Evolutionary conservation across 495 filamentous ascomycete genomes (phyloP), one percentile per base, ranked within the genome.

Genomic region (Aspergillus coremiiformis): DNA sequence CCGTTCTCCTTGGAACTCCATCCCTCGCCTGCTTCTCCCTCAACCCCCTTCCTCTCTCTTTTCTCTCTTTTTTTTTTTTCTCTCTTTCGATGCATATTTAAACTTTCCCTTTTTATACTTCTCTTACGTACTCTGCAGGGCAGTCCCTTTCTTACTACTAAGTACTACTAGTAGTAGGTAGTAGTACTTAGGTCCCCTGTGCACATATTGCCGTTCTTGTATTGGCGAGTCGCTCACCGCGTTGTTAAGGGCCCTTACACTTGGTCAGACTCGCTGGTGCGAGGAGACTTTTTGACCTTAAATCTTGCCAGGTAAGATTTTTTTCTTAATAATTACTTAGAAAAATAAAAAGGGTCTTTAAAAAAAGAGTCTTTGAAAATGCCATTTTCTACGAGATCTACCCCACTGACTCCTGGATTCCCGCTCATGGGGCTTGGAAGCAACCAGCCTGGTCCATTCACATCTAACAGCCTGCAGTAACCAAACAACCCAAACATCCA

Each of bases 1-100:
- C 50, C 29, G 43, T 44, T 23, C 49, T 49, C 44, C 43, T 39
- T 43, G 55, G 39, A 37, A 22, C 48, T 48, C 54, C 41, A 44
- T 46, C 44, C 20, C 17, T 42, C 39, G 22, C 21, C 49, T 30
- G 5, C 39, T 35, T 43, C 33, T 47, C 21, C 20, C 17, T 47
- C n/a, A n/a, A n/a, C n/a, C n/a, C n/a, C n/a, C n/a, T 11, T 55
- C 30, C 22, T 15, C 24, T 24, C 9, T 47, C 17, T 21, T 50
- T 42, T 17, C 15, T 29, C 24, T 12, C 33, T 46, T 21, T 20
- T 47, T 39, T 21, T 33, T 14, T 22, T 20, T 11, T 11, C 37
- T 49, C 35, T 22, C 24, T 27, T 49, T 39, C 11, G 41, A 37
- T 29, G 22, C n/a, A 19, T 46, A 33, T 42, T 45, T 14, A 20